phyloP scores from a whole-genome alignment of 1,284 basidiomycete species.

The Apiotrichum gamsii region DNA sequence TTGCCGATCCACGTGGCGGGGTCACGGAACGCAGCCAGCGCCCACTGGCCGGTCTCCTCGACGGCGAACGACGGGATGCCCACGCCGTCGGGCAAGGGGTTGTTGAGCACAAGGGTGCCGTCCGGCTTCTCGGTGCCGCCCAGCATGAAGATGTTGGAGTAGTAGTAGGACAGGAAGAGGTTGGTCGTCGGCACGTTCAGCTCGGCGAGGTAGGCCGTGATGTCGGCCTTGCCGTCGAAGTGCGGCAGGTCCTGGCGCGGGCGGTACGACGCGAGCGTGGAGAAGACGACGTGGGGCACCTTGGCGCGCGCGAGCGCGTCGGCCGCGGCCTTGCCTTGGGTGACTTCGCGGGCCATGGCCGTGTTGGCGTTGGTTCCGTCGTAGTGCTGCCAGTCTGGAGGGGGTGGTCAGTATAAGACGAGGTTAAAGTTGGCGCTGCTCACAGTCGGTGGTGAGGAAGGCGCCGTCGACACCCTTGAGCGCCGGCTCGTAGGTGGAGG shows the following conservation, averaged over 20 bases:
- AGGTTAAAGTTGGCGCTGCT: background rate
- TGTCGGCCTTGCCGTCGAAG: constrained; percentile 3
- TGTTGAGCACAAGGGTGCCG: constrained; percentile 9
- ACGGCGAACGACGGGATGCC: constrained; percentile 21
- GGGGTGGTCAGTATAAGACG: background rate
- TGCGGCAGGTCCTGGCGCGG: constrained; percentile 1
- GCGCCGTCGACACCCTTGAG: constrained; percentile 3
- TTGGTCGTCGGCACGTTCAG: constrained; percentile 18
- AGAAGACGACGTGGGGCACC: constrained; percentile 7
- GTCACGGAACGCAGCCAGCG: constrained; percentile 24
- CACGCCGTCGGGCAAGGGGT: constrained; percentile 26
- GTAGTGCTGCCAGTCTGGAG: constrained; percentile 2
- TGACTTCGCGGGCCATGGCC: background rate
- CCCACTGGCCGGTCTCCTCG: constrained; percentile 32
- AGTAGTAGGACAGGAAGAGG: constrained; percentile 18
- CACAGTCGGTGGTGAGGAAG: constrained; percentile 5
- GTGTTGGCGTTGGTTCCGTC: constrained; percentile 4
- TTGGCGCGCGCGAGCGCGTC: background rate
- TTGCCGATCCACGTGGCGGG: constrained; percentile 32
- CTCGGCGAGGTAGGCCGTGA: constrained; percentile 23
- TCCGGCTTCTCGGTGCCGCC: constrained; percentile 2
- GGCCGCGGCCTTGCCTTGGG: background rate
- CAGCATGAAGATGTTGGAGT: constrained; percentile 6
- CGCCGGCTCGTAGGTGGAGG: background rate
- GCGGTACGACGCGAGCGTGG: constrained; percentile 12